phyloP scores from a whole-genome alignment of 495 filamentous ascomycete genomes.

The Penicillium atrosanguineum region DNA sequence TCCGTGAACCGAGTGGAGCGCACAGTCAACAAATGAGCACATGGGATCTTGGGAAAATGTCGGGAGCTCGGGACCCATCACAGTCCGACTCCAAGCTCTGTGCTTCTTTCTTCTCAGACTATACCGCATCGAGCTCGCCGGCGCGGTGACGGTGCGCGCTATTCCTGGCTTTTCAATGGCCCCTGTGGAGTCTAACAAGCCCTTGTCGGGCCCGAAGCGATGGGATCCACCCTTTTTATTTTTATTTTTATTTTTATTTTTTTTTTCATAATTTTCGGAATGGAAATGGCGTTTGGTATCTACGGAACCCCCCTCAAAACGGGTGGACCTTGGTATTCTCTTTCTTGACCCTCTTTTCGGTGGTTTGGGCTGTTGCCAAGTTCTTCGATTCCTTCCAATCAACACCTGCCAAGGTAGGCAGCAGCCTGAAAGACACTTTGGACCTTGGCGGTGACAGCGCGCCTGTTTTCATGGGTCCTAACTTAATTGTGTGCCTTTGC shows the following conservation, averaged over 20 bases:
- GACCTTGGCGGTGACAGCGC: constrained; percentile 8
- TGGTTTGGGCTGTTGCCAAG: constrained; percentile 3
- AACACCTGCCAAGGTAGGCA: constrained; percentile 10
- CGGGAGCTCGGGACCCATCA: constrained; percentile 9
- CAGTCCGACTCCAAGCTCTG: constrained; percentile 7
- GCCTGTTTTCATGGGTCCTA: background rate
- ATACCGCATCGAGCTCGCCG: constrained; percentile 10
- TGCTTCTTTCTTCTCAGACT: background rate
- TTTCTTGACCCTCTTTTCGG: constrained; percentile 6
- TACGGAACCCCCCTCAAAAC: constrained; percentile 5
- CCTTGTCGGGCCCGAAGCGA: constrained; percentile 1
- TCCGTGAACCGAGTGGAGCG: background rate
- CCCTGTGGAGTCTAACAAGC: background rate
- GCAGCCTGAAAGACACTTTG: constrained; percentile 1
- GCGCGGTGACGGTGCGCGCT: constrained; percentile 3
- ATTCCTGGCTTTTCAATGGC: constrained; percentile 2
- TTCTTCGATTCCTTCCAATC: background rate
- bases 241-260: background rate
- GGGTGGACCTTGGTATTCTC: background rate
- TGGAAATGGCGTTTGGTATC: background rate
- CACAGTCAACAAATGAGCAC: constrained; percentile 3
- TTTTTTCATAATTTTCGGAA: background rate
- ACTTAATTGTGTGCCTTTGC: background rate
- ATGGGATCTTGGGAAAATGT: background rate
- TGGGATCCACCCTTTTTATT: constrained; percentile 3